Evolutionary conservation across 2,329 filamentous ascomycete genomes (phyloP), one percentile per base, ranked within the genome.

Genomic region (Xylaria sp.): DNA sequence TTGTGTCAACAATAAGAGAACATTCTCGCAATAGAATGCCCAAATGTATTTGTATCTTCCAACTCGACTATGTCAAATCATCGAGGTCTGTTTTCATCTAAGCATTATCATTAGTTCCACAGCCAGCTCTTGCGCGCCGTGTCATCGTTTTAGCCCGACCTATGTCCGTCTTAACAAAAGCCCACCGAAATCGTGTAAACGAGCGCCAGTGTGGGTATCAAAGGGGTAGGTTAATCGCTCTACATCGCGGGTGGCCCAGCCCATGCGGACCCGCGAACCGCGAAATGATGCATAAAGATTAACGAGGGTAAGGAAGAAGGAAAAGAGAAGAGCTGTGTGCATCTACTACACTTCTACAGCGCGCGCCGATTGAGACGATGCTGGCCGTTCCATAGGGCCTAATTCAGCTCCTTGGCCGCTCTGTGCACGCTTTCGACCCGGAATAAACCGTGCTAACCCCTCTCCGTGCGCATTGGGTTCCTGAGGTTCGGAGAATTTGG

Each of bases 401-500:
- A 76, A 53, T 65, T 76, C 74, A 2, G 73, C 69, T 15, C 73
- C 74, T 61, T 75, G 73, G 33, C 72, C 72, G 61, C 73, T 75
- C 58, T 75, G 74, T 50, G 74, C 73, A 60, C 73, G 69, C 65
- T 75, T 75, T 19, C 74, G 73, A 14, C 74, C 73, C 1, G 73
- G 73, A 21, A 76, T 75, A 58, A 76, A 76, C 33, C 74, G 70
- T 47, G 74, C 71, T 67, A 76, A 71, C 12, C 72, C 72, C 31
- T 70, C 69, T 9, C 64, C 54, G 40, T 72, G 70, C 40, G 60
- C 55, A 47, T 38, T 70, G 23, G 69, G 57, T 42, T 76, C 74
- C 61, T 75, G 72, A 17, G 75, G 72, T 17, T 94, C 90, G 55
- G 89, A 90, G 72, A 97, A 93, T 67, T 90, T 88, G 51, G 92